Base-by-base conservation (phyloP, 2,329 filamentous ascomycete species). In the Botryotinia calthae region DNA sequence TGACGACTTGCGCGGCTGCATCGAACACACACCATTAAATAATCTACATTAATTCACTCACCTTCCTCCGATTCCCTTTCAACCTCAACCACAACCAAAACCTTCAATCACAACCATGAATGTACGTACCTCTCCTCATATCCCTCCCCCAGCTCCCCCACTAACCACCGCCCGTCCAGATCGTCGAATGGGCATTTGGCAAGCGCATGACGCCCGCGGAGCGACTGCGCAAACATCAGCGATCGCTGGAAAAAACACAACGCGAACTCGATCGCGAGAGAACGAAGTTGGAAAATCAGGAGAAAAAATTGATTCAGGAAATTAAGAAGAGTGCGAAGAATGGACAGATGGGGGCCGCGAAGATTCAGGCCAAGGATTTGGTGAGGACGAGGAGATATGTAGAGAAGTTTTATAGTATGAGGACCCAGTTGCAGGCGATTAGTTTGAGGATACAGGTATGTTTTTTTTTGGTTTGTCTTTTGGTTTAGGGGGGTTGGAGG, bases 241-340 rank as follows among this genome's bases (percentile, higher is more conserved):
- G 96, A 79, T 94, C 96, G 78, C 90, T 99, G 76, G 96, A 99
- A 84, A 97, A 98, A 86, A 97, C 96, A 18, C 96, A 98, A 80
- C 91, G 96, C 78, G 96, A 99, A 82, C 89, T 99, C 70, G 96
- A 99, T 81, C 92, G 97, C 76, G 95, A 98, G 82, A 89, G 96
- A 73, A 91, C 95, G 76, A 99, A 99, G 85, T 87, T 99, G 46
- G 96, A 99, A 85, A 97, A 97, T 81, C 96, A 99, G 82, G 96
- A 99, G 86, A 98, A 98, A 89, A 97, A 97, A 80, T 87, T 99
- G 71, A 91, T 98, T 71, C 88, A 91, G 76, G 95, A 98, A 81
- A 99, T 99, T 85, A 98, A 97, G 86, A 97, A 97, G 85, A 97
- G 93, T 80, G 96, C 96, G 71, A 97, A 99, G 85, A 97, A 96